phyloP scores from a whole-genome alignment of 2,329 filamentous ascomycete genomes.

The Epichloe sibirici region DNA sequence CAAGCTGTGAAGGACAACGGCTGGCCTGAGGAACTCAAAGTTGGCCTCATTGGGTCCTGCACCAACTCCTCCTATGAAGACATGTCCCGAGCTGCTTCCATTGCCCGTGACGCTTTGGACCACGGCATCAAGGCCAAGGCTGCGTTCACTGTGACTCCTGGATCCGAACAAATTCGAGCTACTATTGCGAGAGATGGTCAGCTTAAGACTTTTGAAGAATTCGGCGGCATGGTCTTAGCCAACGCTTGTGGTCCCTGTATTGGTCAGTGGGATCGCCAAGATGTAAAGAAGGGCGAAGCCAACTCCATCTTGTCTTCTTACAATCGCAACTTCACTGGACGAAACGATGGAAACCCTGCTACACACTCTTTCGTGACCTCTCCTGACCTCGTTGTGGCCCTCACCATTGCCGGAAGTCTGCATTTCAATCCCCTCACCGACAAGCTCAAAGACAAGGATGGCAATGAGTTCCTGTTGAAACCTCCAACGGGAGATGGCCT shows the following conservation, averaged over 20 bases:
- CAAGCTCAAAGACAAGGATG: constrained; percentile 84
- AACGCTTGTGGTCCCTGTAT: constrained; percentile 92
- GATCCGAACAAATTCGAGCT: constrained; percentile 91
- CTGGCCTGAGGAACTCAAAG: constrained; percentile 95
- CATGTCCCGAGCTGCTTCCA: constrained; percentile 86
- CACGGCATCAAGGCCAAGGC: constrained; percentile 92
- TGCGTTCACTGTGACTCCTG: constrained; percentile 88
- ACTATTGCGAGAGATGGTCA: constrained; percentile 87
- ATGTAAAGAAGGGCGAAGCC: constrained; percentile 87
- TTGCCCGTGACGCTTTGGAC: constrained; percentile 79
- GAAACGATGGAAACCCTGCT: constrained; percentile 91
- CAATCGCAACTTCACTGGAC: constrained; percentile 99
- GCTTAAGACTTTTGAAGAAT: constrained; percentile 89
- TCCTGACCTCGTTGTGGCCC: constrained; percentile 76
- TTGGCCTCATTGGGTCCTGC: constrained; percentile 94
- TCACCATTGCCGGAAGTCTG: constrained; percentile 71
- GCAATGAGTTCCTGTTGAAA: constrained; percentile 87
- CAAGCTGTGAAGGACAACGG: constrained; percentile 86
- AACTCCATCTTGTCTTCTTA: constrained; percentile 98
- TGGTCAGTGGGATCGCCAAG: constrained; percentile 87
- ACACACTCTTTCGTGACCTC: constrained; percentile 91
- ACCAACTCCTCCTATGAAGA: constrained; percentile 83
- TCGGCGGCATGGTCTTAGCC: constrained; percentile 85
- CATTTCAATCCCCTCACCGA: constrained; percentile 95
- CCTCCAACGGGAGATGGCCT: constrained; percentile 72